phyloP scores from a whole-genome alignment of 495 filamentous ascomycete genomes.

The Copromyces sp. region DNA sequence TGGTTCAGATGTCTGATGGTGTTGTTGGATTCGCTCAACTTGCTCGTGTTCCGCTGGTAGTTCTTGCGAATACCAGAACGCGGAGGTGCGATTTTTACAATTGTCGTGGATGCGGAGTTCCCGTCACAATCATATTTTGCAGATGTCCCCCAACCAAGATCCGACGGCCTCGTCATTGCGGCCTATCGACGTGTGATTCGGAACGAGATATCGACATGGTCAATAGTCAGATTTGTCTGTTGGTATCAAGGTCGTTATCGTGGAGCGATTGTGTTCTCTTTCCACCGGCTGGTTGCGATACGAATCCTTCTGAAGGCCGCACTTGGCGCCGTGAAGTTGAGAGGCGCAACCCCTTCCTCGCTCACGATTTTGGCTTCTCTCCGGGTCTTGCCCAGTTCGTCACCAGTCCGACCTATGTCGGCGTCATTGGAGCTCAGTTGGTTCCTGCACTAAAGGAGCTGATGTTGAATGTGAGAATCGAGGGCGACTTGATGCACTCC shows the following conservation, averaged over 20 bases:
- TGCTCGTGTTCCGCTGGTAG: neutral
- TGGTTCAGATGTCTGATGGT: neutral
- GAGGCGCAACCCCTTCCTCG: neutral
- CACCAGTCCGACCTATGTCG: neutral
- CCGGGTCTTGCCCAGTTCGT: neutral
- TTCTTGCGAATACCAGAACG: neutral
- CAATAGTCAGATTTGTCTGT: neutral
- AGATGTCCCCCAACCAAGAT: neutral
- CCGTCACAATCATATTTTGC: neutral
- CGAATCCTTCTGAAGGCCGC: neutral
- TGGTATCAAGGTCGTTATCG: neutral
- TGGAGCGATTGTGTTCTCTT: neutral
- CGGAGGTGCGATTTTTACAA: neutral
- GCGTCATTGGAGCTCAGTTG: neutral
- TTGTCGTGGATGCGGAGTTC: neutral
- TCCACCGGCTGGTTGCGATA: neutral
- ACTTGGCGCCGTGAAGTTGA: neutral
- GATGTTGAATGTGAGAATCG: neutral
- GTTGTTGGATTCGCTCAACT: neutral
- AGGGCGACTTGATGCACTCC: neutral
- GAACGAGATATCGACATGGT: neutral
- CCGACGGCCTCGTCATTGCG: neutral
- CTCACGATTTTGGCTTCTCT: neutral
- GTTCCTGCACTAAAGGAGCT: neutral
- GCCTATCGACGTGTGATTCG: neutral